Conservation (phyloP, 129 eudicot species). For the Pulicaria dysenterica region DNA sequence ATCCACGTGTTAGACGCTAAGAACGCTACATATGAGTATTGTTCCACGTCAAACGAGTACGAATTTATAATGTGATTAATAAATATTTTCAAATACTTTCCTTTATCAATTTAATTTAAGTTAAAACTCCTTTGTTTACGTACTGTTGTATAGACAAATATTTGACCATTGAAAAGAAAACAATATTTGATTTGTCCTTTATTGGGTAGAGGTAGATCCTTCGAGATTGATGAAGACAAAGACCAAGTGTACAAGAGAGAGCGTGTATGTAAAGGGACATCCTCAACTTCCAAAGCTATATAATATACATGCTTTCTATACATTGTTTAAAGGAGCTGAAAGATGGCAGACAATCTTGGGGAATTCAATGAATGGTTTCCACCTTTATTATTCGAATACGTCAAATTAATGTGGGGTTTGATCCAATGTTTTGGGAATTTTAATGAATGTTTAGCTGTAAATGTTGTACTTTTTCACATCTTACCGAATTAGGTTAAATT, state of each 20-base stretch:
- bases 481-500: constrained; percentile 26
- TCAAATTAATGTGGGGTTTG: constrained; percentile 32
- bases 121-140: too few species aligned
- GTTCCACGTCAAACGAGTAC: too few species aligned
- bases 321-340: constrained; percentile 22
- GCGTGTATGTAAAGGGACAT: constrained; percentile 28
- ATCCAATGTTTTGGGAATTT: constrained; percentile 50
- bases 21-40: too few species aligned
- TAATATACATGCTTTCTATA: constrained; percentile 23
- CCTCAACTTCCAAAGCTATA: constrained; percentile 26
- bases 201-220: background rate
- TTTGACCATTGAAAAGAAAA: too few species aligned
- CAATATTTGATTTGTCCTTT: background rate
- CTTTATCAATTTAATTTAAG: too few species aligned
- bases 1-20: too few species aligned
- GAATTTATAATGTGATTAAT: too few species aligned
- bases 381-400: constrained; percentile 31
- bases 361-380: constrained; percentile 30
- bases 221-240: constrained; percentile 13
- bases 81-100: too few species aligned
- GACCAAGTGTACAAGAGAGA: constrained; percentile 19
- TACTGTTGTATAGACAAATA: too few species aligned
- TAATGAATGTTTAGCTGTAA: constrained; percentile 28
- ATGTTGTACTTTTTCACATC: constrained; percentile 29
- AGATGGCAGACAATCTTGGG: constrained; percentile 46